These are phyloP conservation scores for sorghum (Sorghum bicolor) DNA, from an alignment of 176 grass and related monocot genomes.

Conservation along the genomic window DNA sequence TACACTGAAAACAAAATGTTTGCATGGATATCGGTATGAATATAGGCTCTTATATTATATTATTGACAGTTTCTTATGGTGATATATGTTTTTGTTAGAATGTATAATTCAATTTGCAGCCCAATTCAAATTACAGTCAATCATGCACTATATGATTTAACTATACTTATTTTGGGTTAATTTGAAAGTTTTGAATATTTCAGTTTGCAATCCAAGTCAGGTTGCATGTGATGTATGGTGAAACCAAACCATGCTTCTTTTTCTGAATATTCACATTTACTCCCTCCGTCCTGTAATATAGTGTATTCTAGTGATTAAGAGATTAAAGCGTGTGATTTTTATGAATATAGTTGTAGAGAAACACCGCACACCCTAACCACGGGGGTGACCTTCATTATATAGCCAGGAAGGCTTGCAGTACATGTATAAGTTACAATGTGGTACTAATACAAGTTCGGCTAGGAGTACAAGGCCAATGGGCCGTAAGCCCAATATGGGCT, in stretches of 20 bases:
- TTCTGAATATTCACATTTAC: conserved; percentile 9
- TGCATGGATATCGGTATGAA: neutral
- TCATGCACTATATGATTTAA: neutral
- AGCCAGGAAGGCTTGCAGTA: no score
- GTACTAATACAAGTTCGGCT: no score
- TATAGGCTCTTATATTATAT: neutral
- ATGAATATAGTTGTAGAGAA: no score
- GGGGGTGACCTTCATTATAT: no score
- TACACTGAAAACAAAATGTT: conserved; percentile 1
- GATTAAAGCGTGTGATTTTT: no score
- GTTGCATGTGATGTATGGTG: neutral
- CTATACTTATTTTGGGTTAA: neutral
- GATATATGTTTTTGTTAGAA: neutral
- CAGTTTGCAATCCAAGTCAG: neutral
- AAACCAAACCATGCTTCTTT: neutral
- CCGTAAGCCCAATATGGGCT: no score
- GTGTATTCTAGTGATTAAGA: neutral
- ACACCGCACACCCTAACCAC: no score
- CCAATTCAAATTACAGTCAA: neutral
- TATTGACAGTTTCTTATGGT: neutral
- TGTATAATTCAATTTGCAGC: neutral
- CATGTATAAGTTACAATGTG: no score
- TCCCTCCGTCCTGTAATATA: neutral
- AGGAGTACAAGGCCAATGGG: no score
- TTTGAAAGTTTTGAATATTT: conserved; percentile 3